These are phyloP conservation scores for Hypholoma sublateritium DNA, from an alignment of 768 basidiomycete species.

Conservation along the genomic window DNA sequence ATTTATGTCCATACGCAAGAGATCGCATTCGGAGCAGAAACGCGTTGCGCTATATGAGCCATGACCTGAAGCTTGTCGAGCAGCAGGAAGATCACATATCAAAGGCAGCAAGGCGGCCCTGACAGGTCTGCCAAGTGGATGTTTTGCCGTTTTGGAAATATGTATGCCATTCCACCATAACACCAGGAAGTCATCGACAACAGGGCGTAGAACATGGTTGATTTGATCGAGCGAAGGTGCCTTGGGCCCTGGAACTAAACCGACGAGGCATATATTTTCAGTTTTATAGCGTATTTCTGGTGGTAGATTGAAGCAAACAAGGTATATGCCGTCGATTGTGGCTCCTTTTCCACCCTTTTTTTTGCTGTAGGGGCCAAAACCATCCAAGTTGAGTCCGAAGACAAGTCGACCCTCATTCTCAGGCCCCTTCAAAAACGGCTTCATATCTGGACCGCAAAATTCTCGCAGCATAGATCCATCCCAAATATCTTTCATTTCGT, in stretches of 20 bases:
- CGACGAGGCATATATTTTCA: constrained; percentile 37
- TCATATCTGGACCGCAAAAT: constrained; percentile 21
- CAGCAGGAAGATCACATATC: constrained; percentile 32
- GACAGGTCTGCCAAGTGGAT: constrained; percentile 24
- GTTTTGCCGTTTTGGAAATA: constrained; percentile 17
- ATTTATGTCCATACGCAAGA: constrained; percentile 17
- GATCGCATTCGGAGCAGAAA: constrained; percentile 22
- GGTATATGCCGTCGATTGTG: constrained; percentile 25
- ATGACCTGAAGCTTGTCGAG: constrained; percentile 25
- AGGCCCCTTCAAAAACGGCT: constrained; percentile 15
- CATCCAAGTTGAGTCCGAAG: constrained; percentile 29
- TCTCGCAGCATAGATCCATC: constrained; percentile 21
- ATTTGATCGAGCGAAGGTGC: constrained; percentile 30
- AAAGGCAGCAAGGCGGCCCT: constrained; percentile 27
- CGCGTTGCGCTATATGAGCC: constrained; percentile 10
- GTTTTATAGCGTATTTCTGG: constrained; percentile 22
- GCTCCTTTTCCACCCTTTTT: constrained; percentile 24
- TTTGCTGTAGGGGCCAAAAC: constrained; percentile 32
- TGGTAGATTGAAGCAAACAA: constrained; percentile 35
- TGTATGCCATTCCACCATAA: constrained; percentile 32
- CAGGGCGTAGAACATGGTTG: constrained; percentile 33
- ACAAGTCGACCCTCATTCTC: constrained; percentile 20
- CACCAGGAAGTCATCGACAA: constrained; percentile 32
- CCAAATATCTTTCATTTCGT: constrained; percentile 11
- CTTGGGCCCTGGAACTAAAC: constrained; percentile 37